Evolutionary conservation across 331 rosid genomes (phyloP), one percentile per base, ranked within the genome.

Genomic region (Telfairia occidentalis): DNA sequence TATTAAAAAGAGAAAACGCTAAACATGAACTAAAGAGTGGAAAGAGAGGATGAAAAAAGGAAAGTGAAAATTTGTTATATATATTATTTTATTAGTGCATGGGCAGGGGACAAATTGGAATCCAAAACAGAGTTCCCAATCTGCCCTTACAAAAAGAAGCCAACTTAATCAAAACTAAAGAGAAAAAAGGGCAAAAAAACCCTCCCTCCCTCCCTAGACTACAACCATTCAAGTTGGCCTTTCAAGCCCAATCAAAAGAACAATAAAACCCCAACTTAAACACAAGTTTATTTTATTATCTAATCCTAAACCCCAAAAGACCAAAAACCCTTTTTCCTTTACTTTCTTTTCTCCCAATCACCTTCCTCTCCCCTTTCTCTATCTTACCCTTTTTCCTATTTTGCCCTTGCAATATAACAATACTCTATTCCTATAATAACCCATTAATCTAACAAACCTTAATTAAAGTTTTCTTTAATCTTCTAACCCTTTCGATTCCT

Each of bases 271-370:
- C 78, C 73, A 72, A 48, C 71, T 64, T 69, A 26, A 70, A 76
- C 69, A 69, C 78, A 63, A 18, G 4, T 84, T 86, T 85, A 84
- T 90, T 65, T 26, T 38, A 24, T 83, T 73, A 63, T 32, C 53
- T 34, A 16, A 59, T 34, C 43, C 69, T 26, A n/a, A 60, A 40
- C 8, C 54, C 79, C 49, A 78, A 73, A 71, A 76, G 64, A 42
- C 42, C 52, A 9, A 81, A 84, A 81, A 64, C 24, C 76, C 46
- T 24, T 48, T 49, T 76, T 24, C 63, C 12, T 69, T 32, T 30
- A 42, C 46, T 71, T 55, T 15, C 18, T 26, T 52, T 5, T 65
- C 9, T 40, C 76, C 66, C 50, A n/a, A 9, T 71, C 75, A 58
- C 69, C 9, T 19, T 69, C 77, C 49, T 40, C 9, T 19, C 64